Conservation (phyloP, 2,329 filamentous ascomycete genomes). For the Verticillium nubilum region DNA sequence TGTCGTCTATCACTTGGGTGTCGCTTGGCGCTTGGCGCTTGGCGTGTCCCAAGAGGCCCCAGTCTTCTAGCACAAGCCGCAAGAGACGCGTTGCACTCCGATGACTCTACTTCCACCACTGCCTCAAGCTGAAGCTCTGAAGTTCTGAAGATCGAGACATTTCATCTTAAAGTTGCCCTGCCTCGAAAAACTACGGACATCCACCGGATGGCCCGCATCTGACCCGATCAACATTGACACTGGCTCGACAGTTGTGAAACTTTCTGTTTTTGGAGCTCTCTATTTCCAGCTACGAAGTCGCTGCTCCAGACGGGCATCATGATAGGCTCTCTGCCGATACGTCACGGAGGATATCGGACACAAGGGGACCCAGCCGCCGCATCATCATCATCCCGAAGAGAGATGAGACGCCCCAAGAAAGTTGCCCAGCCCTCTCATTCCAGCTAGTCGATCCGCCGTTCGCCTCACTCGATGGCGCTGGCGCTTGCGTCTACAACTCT, state of each 20-base stretch:
- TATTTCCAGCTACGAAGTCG: not conserved
- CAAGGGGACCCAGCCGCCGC: not conserved
- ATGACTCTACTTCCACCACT: no score
- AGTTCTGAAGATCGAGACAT: not conserved
- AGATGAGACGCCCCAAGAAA: not conserved
- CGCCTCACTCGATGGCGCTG: not conserved
- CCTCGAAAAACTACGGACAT: not conserved
- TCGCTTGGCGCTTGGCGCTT: not conserved
- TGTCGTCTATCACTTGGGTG: not conserved
- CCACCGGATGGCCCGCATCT: no score
- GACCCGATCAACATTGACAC: not conserved
- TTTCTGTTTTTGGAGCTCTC: not conserved
- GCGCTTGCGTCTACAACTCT: not conserved
- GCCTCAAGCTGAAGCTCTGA: no score
- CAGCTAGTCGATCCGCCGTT: not conserved
- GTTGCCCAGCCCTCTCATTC: not conserved
- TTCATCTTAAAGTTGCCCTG: not conserved
- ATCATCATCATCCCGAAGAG: not conserved
- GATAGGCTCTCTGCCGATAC: not conserved
- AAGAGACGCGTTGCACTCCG: not conserved
- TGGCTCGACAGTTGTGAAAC: not conserved
- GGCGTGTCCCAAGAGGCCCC: not conserved
- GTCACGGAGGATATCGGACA: not conserved
- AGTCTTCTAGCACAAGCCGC: not conserved
- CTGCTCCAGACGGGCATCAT: not conserved